A percentile compares a stretch with the other conserved stretches of the same genome.
Conservation (phyloP, 164 flowering plant species). For the Stephania cephalantha region DNA sequence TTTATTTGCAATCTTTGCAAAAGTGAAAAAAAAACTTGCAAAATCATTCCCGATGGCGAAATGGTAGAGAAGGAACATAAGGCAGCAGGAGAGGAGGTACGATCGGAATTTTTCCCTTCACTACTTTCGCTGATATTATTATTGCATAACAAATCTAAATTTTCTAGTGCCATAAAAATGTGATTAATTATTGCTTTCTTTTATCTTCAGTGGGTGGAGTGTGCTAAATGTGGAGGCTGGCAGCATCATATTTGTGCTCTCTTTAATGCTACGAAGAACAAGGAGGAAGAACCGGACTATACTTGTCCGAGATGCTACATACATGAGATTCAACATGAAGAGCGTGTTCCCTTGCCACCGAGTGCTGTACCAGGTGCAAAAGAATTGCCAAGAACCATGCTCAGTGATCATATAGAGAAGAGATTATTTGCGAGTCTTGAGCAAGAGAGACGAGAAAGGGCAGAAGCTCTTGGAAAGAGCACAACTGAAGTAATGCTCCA, state of each 20-base stretch:
- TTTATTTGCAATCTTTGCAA: too few species aligned
- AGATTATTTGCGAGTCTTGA: neutral
- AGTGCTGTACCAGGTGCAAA: conserved; percentile 85
- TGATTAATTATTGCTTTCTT: too few species aligned
- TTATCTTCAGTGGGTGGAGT: conserved; percentile 89
- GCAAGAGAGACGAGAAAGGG: conserved; percentile 8
- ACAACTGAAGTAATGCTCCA: neutral
- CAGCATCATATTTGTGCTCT: conserved; percentile 99
- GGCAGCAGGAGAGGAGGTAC: too few species aligned
- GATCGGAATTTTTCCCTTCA: too few species aligned
- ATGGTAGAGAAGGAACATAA: too few species aligned
- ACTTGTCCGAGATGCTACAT: conserved; percentile 96
- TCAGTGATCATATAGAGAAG: conserved; percentile 5
- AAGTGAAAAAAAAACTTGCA: too few species aligned
- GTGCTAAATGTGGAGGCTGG: conserved; percentile 99
- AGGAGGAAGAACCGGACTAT: conserved; percentile 97
- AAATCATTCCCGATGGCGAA: too few species aligned
- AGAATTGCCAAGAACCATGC: neutral
- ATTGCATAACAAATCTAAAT: too few species aligned
- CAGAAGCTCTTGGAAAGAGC: neutral
- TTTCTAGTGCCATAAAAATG: too few species aligned
- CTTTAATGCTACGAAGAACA: conserved; percentile 93
- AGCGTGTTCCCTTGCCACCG: conserved; percentile 88
- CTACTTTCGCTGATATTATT: too few species aligned
- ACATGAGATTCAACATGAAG: conserved; percentile 75